phyloP scores from a whole-genome alignment of 1,284 basidiomycete species.

The Stereum hirsutum region DNA sequence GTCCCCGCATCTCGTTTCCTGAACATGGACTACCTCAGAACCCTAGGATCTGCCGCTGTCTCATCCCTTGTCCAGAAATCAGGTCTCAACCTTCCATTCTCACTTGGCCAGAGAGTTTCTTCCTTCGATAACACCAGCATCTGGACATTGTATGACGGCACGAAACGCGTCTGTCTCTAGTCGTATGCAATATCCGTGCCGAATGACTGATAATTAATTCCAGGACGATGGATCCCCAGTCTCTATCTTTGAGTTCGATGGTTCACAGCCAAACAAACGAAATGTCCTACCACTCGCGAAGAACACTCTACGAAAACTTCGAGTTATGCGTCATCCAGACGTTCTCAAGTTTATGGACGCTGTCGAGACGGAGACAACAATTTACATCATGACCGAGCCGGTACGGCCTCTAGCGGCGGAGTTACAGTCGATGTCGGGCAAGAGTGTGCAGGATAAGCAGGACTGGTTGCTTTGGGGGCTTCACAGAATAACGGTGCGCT shows the following conservation, averaged over 20 bases:
- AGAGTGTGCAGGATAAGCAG: conserved; percentile 56
- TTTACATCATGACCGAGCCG: conserved; percentile 94
- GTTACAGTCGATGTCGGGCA: conserved; percentile 56
- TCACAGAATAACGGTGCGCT: conserved; percentile 80
- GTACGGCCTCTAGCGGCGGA: conserved; percentile 71
- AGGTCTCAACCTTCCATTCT: conserved; percentile 84
- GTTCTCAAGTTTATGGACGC: conserved; percentile 93
- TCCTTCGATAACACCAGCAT: conserved; percentile 62
- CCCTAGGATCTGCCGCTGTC: conserved; percentile 78
- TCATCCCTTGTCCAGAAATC: conserved; percentile 85
- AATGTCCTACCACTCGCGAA: conserved; percentile 72
- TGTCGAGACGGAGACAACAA: conserved; percentile 78
- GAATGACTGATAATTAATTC: conserved; percentile 2
- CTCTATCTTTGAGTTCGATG: conserved; percentile 88
- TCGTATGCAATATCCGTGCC: conserved; percentile 4
- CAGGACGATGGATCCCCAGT: conserved; percentile 84
- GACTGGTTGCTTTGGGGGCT: conserved; percentile 96
- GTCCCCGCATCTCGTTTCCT: too few relatives aligned
- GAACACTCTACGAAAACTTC: conserved; percentile 86
- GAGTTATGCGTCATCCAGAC: conserved; percentile 91
- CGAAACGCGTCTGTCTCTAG: conserved; percentile 56
- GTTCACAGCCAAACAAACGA: conserved; percentile 49
- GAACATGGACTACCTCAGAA: conserved; percentile 80
- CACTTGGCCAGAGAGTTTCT: conserved; percentile 69
- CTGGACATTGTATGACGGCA: conserved; percentile 84